These are phyloP conservation scores for Fusarium sacchari DNA, from an alignment of 2,329 filamentous ascomycete genomes.

Conservation along the genomic window DNA sequence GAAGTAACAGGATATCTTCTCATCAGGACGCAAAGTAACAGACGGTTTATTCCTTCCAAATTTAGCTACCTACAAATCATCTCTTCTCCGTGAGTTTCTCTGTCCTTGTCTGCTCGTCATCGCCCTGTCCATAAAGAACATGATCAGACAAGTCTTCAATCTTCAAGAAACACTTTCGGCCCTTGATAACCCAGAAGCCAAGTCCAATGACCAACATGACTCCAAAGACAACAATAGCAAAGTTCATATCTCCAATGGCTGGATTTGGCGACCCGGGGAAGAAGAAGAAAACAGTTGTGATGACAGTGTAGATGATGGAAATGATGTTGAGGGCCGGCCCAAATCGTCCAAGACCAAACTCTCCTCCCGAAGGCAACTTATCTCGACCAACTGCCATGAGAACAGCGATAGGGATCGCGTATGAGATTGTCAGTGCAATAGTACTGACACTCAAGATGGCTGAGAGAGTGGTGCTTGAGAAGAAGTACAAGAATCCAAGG, in stretches of 20 bases:
- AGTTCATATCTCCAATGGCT: conserved; percentile 61
- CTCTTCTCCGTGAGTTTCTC: not conserved
- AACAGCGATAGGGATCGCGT: conserved; percentile 58
- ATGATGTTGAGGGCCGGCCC: conserved; percentile 56
- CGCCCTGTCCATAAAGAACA: conserved; percentile 12
- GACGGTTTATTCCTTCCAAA: rapidly evolving
- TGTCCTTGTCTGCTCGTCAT: not conserved
- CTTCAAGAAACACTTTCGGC: conserved; percentile 49
- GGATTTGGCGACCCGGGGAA: conserved; percentile 60
- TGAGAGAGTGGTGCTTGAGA: conserved; percentile 61
- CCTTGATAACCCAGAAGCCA: conserved; percentile 61
- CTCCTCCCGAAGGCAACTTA: conserved; percentile 55
- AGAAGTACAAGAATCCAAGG: conserved; percentile 65
- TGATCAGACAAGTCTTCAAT: conserved; percentile 39
- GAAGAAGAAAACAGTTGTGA: conserved; percentile 66
- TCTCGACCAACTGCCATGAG: conserved; percentile 61
- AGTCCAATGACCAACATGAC: conserved; percentile 61
- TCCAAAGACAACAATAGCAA: conserved; percentile 65
- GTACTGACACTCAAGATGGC: conserved; percentile 66
- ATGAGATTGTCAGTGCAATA: conserved; percentile 64
- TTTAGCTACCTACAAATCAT: not conserved
- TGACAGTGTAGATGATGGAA: conserved; percentile 60
- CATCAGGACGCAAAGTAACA: rapidly evolving
- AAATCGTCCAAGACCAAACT: conserved; percentile 57
- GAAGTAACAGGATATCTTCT: rapidly evolving